Percentiles rank a stretch among this genome's conserved stretches.
phyloP scores from a whole-genome alignment of 108 stramenopile species.

The Cylindrotheca fusiformis region DNA sequence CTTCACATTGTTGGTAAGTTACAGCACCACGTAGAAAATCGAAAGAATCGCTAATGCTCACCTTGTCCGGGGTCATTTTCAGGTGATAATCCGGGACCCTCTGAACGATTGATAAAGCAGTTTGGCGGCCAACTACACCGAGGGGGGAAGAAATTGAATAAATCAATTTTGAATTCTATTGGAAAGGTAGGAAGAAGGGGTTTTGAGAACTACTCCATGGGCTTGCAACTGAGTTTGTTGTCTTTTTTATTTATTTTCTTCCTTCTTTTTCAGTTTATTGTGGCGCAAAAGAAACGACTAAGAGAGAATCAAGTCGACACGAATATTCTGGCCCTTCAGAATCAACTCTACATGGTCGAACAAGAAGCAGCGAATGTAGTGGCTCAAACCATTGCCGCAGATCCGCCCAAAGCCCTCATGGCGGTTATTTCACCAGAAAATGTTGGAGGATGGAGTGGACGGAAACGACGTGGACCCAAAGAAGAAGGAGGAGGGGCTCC shows the following conservation, averaged over 20 bases:
- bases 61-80: conserved; percentile 7
- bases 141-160: conserved; percentile 1
- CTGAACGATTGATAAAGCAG: conserved; percentile 28
- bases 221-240: neutral
- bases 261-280: conserved; percentile 22
- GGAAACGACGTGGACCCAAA: conserved; percentile 46
- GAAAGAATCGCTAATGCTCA: no score
- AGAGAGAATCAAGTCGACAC: conserved; percentile 7
- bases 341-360: conserved; percentile 54
- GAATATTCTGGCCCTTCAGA: conserved; percentile 37
- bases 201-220: neutral
- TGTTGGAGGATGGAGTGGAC: conserved; percentile 56
- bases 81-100: conserved; percentile 2
- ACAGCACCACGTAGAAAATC: no score
- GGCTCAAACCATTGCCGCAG: conserved; percentile 50
- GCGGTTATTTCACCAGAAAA: conserved; percentile 67
- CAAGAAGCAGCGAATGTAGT: conserved; percentile 63
- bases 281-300: conserved; percentile 30
- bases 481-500: conserved; percentile 87
- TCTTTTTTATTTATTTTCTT: neutral
- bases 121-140: conserved; percentile 35
- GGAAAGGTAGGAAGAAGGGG: conserved; percentile 22
- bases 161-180: conserved; percentile 20
- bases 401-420: conserved; percentile 86
- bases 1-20: conserved; percentile 27